phyloP scores from a whole-genome alignment of 192 early-diverging fungal species.

The Dispira simplex region DNA sequence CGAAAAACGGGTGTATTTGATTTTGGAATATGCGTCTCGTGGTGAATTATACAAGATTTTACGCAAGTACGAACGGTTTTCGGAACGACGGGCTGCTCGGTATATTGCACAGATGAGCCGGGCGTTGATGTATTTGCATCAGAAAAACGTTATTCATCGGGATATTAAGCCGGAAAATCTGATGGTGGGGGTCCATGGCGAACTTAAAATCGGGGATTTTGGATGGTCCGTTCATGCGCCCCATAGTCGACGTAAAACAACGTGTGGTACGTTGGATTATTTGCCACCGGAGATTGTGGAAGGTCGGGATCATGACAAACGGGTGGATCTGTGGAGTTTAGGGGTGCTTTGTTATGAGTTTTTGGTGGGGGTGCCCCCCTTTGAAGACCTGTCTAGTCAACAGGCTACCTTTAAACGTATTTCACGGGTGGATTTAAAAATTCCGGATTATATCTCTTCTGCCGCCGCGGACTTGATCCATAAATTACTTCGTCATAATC shows the following conservation, averaged over 20 bases:
- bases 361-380: constrained; percentile 80
- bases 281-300: constrained; percentile 94
- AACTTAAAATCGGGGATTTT: constrained; percentile 94
- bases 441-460: constrained; percentile 59
- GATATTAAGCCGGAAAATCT: constrained; percentile 97
- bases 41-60: constrained; percentile 88
- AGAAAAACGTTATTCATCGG: constrained; percentile 83
- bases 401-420: constrained; percentile 70
- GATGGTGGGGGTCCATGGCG: constrained; percentile 67
- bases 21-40: constrained; percentile 88
- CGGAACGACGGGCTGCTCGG: constrained; percentile 51
- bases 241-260: constrained; percentile 58
- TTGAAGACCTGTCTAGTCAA: constrained; percentile 53
- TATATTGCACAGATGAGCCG: constrained; percentile 82
- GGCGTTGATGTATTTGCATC: constrained; percentile 75
- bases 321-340: constrained; percentile 85
- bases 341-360: constrained; percentile 92
- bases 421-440: constrained; percentile 62
- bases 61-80: constrained; percentile 47
- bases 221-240: constrained; percentile 91
- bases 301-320: constrained; percentile 56
- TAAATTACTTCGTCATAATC: constrained; percentile 54
- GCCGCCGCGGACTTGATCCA: constrained; percentile 77
- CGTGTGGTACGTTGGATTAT: constrained; percentile 95
- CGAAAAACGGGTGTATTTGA: constrained; percentile 76